A percentile compares a stretch with the other conserved stretches of the same genome.
Conservation (phyloP, 2,329 filamentous ascomycete genomes). For the Fusarium agapanthi region DNA sequence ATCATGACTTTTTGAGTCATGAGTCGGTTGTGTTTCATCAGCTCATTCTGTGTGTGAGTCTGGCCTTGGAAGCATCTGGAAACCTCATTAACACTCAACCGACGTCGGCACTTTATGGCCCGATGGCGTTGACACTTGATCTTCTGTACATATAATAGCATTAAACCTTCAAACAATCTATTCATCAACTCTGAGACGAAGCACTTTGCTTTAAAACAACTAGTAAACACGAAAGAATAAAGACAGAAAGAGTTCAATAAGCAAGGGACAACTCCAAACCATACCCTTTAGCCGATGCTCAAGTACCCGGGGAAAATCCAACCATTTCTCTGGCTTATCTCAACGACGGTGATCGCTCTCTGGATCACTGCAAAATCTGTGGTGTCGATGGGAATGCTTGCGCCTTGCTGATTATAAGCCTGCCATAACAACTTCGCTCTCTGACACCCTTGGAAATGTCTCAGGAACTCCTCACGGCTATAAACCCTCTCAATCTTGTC, state of each 20-base stretch:
- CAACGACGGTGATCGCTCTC: rapidly evolving
- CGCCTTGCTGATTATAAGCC: rapidly evolving
- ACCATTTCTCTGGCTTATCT: rapidly evolving
- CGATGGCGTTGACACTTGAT: background rate
- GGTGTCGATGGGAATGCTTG: background rate
- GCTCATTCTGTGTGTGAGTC: background rate
- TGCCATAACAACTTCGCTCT: background rate
- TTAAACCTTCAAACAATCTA: too few species aligned
- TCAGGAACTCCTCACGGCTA: background rate
- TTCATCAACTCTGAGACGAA: background rate
- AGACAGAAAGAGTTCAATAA: background rate
- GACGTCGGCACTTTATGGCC: rapidly evolving
- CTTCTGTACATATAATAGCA: background rate
- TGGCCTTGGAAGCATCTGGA: background rate
- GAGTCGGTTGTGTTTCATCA: rapidly evolving
- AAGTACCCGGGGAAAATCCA: background rate
- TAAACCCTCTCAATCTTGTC: background rate
- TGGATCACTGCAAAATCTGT: background rate
- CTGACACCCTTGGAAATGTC: background rate
- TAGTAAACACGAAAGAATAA: background rate
- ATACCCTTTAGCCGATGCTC: background rate
- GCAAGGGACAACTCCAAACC: background rate
- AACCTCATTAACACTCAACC: rapidly evolving
- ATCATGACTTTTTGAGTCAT: background rate
- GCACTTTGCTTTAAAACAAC: background rate